phyloP scores from a whole-genome alignment of 768 basidiomycete species.

The Russula griseocarnosa region DNA sequence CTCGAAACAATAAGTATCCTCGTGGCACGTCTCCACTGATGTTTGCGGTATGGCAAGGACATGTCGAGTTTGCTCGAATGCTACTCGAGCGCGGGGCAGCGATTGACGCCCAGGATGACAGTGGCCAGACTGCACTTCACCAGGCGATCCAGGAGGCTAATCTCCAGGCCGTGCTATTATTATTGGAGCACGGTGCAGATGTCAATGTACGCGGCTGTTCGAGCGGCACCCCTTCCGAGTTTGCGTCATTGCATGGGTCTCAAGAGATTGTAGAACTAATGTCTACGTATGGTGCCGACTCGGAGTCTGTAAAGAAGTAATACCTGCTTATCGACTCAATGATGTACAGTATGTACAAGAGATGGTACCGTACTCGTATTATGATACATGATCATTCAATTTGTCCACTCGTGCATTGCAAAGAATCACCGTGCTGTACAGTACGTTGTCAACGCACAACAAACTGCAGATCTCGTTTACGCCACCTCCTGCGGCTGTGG shows the following conservation, averaged over 20 bases:
- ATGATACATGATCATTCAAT: too few species aligned
- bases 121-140: neutral
- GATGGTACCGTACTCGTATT: too few species aligned
- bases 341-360: neutral
- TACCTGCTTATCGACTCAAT: neutral
- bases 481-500: too few species aligned
- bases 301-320: neutral
- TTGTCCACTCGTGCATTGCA: too few species aligned
- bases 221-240: neutral
- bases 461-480: too few species aligned
- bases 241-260: too few species aligned
- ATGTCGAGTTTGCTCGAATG: neutral
- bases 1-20: rapidly evolving
- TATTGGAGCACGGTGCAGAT: too few species aligned
- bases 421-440: too few species aligned
- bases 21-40: neutral
- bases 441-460: too few species aligned
- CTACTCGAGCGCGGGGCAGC: neutral
- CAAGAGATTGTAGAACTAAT: neutral
- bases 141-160: rapidly evolving
- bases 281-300: neutral
- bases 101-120: rapidly evolving
- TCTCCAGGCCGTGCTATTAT: too few species aligned
- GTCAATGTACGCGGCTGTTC: neutral
- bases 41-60: neutral